Evolutionary conservation across 768 basidiomycete genomes (phyloP).

Genomic region (Russula sp.): DNA sequence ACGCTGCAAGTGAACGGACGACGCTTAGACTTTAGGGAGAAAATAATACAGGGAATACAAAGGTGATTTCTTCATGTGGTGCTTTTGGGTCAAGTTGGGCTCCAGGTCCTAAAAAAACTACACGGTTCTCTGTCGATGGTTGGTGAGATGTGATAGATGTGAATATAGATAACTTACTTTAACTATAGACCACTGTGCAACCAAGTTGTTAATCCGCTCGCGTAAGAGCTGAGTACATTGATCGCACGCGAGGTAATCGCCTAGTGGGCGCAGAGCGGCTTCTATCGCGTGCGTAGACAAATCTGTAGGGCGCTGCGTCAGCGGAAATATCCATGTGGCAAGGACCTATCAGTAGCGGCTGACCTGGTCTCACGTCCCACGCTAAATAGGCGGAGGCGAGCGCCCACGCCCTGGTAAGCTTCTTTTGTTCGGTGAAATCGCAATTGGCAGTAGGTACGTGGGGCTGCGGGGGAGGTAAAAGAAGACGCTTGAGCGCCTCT

Average conservation of each 20-base stretch:
- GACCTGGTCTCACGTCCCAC: slow-evolving; percentile 79
- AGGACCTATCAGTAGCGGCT: slow-evolving; percentile 19
- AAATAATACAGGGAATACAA: neutral
- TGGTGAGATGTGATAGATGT: neutral
- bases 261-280: slow-evolving; percentile 59
- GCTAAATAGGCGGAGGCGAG: slow-evolving; percentile 75
- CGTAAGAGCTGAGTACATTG: slow-evolving; percentile 56
- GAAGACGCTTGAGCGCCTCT: slow-evolving; percentile 73
- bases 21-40: neutral
- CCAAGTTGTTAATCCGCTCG: slow-evolving; percentile 59
- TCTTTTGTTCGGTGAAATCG: slow-evolving; percentile 72
- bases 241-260: slow-evolving; percentile 61
- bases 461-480: slow-evolving; percentile 66
- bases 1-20: neutral
- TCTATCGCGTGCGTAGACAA: slow-evolving; percentile 68
- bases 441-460: slow-evolving; percentile 65
- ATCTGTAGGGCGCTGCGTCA: slow-evolving; percentile 36
- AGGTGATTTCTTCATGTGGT: neutral
- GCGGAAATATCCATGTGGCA: neutral
- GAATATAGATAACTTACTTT: slow-evolving; percentile 42
- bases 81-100: neutral
- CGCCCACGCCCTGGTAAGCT: slow-evolving; percentile 73
- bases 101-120: neutral
- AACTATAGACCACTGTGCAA: slow-evolving; percentile 72
- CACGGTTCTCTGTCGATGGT: slow-evolving; percentile 10